Evolutionary conservation across 1,284 basidiomycete genomes (phyloP).

Genomic region (Porodaedalea pini): DNA sequence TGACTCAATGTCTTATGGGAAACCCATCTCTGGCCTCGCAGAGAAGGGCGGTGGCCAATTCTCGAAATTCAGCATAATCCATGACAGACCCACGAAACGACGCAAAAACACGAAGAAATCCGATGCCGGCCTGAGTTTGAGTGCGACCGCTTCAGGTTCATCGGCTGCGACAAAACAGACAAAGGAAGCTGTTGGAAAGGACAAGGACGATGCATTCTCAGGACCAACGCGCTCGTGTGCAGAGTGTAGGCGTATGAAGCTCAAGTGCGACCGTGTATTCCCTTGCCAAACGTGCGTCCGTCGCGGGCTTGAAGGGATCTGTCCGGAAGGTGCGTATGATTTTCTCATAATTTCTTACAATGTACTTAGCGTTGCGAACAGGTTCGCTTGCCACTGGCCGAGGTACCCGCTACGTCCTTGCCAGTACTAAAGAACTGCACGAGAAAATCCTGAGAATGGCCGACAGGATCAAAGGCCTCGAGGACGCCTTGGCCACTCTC

Average conservation of each 20-base stretch:
- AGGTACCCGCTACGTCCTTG: conserved; percentile 21
- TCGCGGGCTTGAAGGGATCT: conserved; percentile 10
- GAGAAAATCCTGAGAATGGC: conserved; percentile 22
- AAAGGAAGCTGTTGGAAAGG: neutral
- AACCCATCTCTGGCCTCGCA: neutral
- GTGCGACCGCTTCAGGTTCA: neutral
- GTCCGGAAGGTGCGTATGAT: conserved; percentile 9
- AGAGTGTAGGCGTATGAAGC: conserved; percentile 13
- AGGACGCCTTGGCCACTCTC: conserved; percentile 5
- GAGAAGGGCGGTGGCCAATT: neutral
- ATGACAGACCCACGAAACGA: conserved; percentile 3
- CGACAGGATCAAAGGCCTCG: conserved; percentile 15
- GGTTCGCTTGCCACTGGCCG: conserved; percentile 3
- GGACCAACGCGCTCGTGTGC: conserved; percentile 1
- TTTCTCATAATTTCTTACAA: neutral
- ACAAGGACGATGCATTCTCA: neutral
- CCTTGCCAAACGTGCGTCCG: conserved; percentile 14
- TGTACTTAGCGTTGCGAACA: neutral
- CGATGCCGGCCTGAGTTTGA: neutral
- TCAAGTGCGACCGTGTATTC: conserved; percentile 11
- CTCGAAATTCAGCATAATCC: neutral
- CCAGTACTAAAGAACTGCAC: conserved; percentile 25
- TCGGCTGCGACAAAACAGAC: neutral
- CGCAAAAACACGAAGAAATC: neutral
- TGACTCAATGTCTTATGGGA: neutral